Evolutionary conservation across 768 basidiomycete species (phyloP), one percentile per base, ranked within the genome.

Genomic region (Lactarius tabidus): DNA sequence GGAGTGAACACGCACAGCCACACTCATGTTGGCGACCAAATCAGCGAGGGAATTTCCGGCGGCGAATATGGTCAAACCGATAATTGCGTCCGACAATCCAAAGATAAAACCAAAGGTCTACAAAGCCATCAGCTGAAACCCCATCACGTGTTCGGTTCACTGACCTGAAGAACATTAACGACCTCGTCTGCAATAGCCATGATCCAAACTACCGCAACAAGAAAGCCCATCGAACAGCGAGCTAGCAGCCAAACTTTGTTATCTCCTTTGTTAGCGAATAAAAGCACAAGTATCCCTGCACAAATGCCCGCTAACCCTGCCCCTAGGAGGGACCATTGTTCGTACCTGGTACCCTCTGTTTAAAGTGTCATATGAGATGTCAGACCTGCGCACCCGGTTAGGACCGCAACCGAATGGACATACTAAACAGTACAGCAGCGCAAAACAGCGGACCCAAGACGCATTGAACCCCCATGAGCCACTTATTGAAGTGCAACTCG

Each of bases 101-200:
- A 99, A 91, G 59, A 98, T 91, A 72, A 89, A 85, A 7, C 96
- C 97, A 70, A 97, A 89, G 0, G 93, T 89, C 94, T 98, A 69
- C 15, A 0, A 31, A 71, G 29, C 36, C 38, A 39, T 55, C 23
- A 68, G 51, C 9, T 35, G 35, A 18, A 28, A 52, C 7, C n/a
- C 29, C 18, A 43, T 23, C 35, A 45, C 54, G 28, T 35, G 36
- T 14, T 43, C 26, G 7, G 26, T 23, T 39, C 10, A 26, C 69
- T 63, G 53, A 95, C 95, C 79, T 90, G 87, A 12, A 98, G 82
- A 14, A 98, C 88, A 56, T 89, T 84, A 35, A 98, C 94, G 2
- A 96, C 94, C 74, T 98, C 95, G 73, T 97, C 95, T 1, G 95
- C 95, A 56, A 98, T 95, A 7, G 91, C 94, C 86, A 98, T 95